A percentile compares a stretch with the other conserved stretches of the same genome.
Evolutionary conservation across 345 rosid species (phyloP).

Genomic region (Dimocarpus longan): DNA sequence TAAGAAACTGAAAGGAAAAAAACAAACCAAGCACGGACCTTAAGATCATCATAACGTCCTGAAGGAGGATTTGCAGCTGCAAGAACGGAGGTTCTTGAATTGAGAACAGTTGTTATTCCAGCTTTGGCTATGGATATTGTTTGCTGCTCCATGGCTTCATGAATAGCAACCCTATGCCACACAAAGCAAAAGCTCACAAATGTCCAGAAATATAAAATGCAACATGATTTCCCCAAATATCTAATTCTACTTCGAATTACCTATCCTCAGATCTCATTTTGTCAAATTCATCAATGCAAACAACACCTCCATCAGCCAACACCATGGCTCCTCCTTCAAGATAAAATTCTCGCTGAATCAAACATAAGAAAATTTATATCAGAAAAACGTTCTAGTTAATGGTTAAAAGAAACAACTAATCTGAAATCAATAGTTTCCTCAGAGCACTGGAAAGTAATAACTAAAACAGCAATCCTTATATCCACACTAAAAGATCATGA

Average conservation of each 20-base stretch:
- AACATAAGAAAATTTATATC: constrained; percentile 20
- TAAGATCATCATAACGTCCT: constrained; percentile 97
- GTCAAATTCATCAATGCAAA: constrained; percentile 96
- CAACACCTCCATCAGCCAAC: constrained; percentile 98
- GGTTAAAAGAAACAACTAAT: not conserved
- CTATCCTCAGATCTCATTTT: constrained; percentile 99
- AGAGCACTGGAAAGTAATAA: not conserved
- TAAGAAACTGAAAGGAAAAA: not conserved
- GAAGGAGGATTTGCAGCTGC: constrained; percentile 99
- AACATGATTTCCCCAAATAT: not conserved
- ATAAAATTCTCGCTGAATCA: constrained; percentile 87
- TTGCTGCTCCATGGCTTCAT: constrained; percentile 99
- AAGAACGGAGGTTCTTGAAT: constrained; percentile 96
- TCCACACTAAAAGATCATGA: constrained; percentile 18
- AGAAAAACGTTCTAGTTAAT: constrained; percentile 12
- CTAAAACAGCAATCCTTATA: not conserved
- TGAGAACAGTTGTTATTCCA: constrained; percentile 95
- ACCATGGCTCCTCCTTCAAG: constrained; percentile 99
- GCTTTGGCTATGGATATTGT: constrained; percentile 99
- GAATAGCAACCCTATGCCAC: constrained; percentile 85
- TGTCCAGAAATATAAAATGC: constrained; percentile 1
- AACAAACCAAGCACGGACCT: constrained; percentile 43
- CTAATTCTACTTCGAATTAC: constrained; percentile 36
- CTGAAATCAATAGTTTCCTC: not conserved
- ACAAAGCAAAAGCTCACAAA: constrained; percentile 6